A percentile compares a stretch with the other conserved stretches of the same genome.
Conservation (phyloP, 768 basidiomycete species). For the Leccinum variicolor region DNA sequence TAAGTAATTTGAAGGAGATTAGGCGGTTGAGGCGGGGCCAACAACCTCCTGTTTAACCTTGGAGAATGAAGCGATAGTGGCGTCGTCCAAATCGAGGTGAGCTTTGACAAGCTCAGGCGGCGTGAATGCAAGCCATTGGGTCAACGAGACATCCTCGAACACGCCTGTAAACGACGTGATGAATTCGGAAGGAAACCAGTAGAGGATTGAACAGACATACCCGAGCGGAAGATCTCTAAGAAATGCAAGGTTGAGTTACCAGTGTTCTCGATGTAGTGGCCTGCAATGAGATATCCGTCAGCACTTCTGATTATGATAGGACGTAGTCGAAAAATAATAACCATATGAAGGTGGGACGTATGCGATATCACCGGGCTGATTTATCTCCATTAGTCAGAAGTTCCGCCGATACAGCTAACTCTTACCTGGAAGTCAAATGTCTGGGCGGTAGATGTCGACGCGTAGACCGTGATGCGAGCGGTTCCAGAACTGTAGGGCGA, state of each 20-base stretch:
- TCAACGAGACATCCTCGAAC: constrained; percentile 56
- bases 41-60: constrained; percentile 52
- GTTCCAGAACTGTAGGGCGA: constrained; percentile 30
- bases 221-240: constrained; percentile 61
- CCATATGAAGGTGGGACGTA: constrained; percentile 25
- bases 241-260: constrained; percentile 56
- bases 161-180: constrained; percentile 28
- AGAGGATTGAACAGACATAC: constrained; percentile 24
- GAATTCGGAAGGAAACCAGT: neutral
- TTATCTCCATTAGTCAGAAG: neutral
- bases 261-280: constrained; percentile 68
- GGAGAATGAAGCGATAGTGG: constrained; percentile 45
- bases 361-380: constrained; percentile 30
- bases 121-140: constrained; percentile 61
- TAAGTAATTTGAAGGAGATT: neutral
- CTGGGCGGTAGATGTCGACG: constrained; percentile 35
- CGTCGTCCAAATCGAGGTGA: constrained; percentile 54
- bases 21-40: constrained; percentile 17
- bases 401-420: neutral
- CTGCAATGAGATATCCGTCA: constrained; percentile 24
- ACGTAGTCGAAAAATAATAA: neutral
- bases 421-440: constrained; percentile 45
- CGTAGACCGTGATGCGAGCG: constrained; percentile 43
- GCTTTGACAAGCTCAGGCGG: constrained; percentile 59
- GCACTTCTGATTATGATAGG: neutral